Conservation (phyloP, 139 green algal genomes). For the Picochlorum costavermella region DNA sequence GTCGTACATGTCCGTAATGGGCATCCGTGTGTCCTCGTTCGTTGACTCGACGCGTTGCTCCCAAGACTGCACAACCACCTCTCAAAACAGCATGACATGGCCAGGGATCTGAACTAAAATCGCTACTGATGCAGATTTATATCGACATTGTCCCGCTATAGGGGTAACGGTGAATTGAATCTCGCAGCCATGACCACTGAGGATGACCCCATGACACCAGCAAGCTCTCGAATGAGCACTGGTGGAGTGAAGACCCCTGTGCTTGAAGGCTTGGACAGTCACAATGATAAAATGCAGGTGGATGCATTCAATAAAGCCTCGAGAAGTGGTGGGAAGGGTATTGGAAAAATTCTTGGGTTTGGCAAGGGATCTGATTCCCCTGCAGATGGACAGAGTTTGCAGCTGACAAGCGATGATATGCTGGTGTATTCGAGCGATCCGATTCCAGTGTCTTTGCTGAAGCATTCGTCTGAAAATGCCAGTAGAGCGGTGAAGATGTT, state of each 20-base stretch:
- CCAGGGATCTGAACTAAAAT: too few species aligned
- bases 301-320: slow-evolving; percentile 57
- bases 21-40: too few species aligned
- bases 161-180: too few species aligned
- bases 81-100: too few species aligned
- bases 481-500: slow-evolving; percentile 87
- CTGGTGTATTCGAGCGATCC: slow-evolving; percentile 53
- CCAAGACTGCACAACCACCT: too few species aligned
- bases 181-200: background rate
- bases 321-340: slow-evolving; percentile 36
- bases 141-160: too few species aligned
- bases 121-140: too few species aligned
- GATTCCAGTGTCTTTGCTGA: slow-evolving; percentile 82
- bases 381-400: slow-evolving; percentile 10
- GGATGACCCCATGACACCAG: slow-evolving; percentile 9
- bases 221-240: background rate
- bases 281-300: slow-evolving; percentile 56
- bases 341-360: slow-evolving; percentile 39
- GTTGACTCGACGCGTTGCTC: too few species aligned
- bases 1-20: too few species aligned
- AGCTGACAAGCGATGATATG: slow-evolving; percentile 56
- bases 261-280: slow-evolving; percentile 45
- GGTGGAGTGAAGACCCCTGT: slow-evolving; percentile 11
- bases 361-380: slow-evolving; percentile 10
- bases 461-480: slow-evolving; percentile 68